Evolutionary conservation across 495 filamentous ascomycete genomes (phyloP), one percentile per base, ranked within the genome.

Genomic region (Aspergillus kassunensis): DNA sequence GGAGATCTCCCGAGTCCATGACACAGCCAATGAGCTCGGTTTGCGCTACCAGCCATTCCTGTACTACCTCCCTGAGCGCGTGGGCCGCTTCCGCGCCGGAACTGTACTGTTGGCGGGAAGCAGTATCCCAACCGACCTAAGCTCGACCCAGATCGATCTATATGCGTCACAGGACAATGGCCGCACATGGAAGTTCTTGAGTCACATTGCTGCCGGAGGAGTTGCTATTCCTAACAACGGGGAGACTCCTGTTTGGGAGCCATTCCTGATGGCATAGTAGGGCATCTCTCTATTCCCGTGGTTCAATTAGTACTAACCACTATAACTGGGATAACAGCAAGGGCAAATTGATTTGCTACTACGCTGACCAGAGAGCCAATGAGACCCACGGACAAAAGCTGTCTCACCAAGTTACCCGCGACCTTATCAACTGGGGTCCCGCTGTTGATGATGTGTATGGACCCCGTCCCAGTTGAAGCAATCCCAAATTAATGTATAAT

Each of bases 211-310:
- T 2, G 60, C 70, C n/a, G 86, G 85, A 11, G 86, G 84, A 12
- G 70, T 71, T 36, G 81, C 83, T 0, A 57, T 68, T 18, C 82
- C 86, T 0, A 69, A 75, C 48, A 86, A 87, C 61, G 85, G 83
- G 4, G 46, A 77, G 31, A 84, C 82, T 0, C 82, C 85, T 2
- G 77, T 88, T 6, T 88, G 85, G 86, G 86, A 89, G 63, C 85
- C 85, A 0, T 86, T 83, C 60, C 61, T 88, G 16, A 55, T 87
- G 68, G 55, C 61, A 19, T 60, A 75, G 69, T 72, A 59, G 29
- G 69, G 60, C 12, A 23, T 31, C 35, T 20, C 16, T 13, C 20
- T n/a, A 25, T 2, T 13, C 4, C 27, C 8, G 44, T 53, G 25
- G 58, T 41, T 44, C 21, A 13, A 1, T 18, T 19, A 13, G 6